Conservation (phyloP, 768 basidiomycete species). For the Tremella fuciformis region DNA sequence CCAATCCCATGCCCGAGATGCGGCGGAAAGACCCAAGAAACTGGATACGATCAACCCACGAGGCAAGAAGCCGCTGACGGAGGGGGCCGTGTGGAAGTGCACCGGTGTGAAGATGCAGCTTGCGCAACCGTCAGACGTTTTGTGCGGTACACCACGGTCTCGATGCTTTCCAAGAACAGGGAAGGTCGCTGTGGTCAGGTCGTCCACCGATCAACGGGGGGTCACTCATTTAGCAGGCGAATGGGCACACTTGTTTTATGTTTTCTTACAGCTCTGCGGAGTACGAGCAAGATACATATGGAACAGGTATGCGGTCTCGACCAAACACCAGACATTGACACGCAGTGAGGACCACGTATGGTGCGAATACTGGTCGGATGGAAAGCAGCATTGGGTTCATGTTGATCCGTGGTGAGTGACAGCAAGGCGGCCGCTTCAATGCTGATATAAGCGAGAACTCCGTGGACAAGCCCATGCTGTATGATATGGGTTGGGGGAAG, state of each 20-base stretch:
- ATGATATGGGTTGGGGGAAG: slow-evolving; percentile 55
- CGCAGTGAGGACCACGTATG: slow-evolving; percentile 55
- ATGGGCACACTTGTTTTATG: slow-evolving; percentile 54
- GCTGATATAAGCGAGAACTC: slow-evolving; percentile 46
- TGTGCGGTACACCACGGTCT: slow-evolving; percentile 50
- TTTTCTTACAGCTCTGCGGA: slow-evolving; percentile 51
- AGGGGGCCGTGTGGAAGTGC: slow-evolving; percentile 53
- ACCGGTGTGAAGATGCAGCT: slow-evolving; percentile 39
- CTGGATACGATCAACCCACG: slow-evolving; percentile 29
- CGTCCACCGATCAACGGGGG: neutral
- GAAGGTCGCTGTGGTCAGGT: slow-evolving; percentile 49
- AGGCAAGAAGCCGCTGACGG: slow-evolving; percentile 46
- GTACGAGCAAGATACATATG: slow-evolving; percentile 52
- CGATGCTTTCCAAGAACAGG: slow-evolving; percentile 47
- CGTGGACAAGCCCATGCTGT: slow-evolving; percentile 52
- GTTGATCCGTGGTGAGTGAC: slow-evolving; percentile 52
- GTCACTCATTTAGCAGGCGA: slow-evolving; percentile 41
- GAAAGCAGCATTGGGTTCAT: slow-evolving; percentile 54
- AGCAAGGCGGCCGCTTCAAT: neutral
- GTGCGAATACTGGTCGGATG: slow-evolving; percentile 51
- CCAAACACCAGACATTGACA: neutral
- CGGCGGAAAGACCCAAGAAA: slow-evolving; percentile 29
- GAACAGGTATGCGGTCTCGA: slow-evolving; percentile 34
- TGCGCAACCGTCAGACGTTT: slow-evolving; percentile 47
- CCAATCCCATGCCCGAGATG: slow-evolving; percentile 53